Evolutionary conservation across 345 rosid species (phyloP).

Genomic region (Citrus mangshanensis): DNA sequence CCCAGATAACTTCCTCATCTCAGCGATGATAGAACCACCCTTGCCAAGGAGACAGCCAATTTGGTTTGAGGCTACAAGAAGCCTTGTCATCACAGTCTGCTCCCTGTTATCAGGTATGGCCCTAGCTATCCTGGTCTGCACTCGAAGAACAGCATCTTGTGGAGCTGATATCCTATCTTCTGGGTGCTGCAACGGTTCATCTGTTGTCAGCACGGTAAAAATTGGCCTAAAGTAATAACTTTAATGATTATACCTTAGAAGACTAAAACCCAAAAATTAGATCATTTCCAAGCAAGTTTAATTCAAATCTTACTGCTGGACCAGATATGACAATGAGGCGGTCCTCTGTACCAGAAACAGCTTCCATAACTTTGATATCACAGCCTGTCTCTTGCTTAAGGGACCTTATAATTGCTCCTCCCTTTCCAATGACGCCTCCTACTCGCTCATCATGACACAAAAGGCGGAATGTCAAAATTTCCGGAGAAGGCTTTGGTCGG

Average conservation of each 20-base stretch:
- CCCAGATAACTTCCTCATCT: conserved; percentile 67
- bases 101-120: conserved; percentile 58
- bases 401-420: conserved; percentile 56
- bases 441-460: conserved; percentile 58
- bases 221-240: conserved; percentile 3
- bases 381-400: conserved; percentile 73
- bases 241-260: conserved; percentile 5
- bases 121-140: conserved; percentile 55
- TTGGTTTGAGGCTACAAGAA: conserved; percentile 66
- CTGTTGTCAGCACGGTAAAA: conserved; percentile 13
- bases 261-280: neutral
- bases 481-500: conserved; percentile 41
- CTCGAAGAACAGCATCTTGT: conserved; percentile 78
- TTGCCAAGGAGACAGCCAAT: conserved; percentile 79
- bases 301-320: conserved; percentile 51
- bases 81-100: conserved; percentile 44
- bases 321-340: conserved; percentile 65
- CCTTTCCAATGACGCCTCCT: conserved; percentile 76
- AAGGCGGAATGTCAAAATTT: conserved; percentile 52
- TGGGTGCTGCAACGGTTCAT: conserved; percentile 51
- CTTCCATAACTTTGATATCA: conserved; percentile 68
- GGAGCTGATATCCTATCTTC: conserved; percentile 61
- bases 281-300: conserved; percentile 7
- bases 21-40: conserved; percentile 70
- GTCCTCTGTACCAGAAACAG: conserved; percentile 49